Evolutionary conservation across 2,329 filamentous ascomycete genomes (phyloP).

Genomic region (Fusarium compactum): DNA sequence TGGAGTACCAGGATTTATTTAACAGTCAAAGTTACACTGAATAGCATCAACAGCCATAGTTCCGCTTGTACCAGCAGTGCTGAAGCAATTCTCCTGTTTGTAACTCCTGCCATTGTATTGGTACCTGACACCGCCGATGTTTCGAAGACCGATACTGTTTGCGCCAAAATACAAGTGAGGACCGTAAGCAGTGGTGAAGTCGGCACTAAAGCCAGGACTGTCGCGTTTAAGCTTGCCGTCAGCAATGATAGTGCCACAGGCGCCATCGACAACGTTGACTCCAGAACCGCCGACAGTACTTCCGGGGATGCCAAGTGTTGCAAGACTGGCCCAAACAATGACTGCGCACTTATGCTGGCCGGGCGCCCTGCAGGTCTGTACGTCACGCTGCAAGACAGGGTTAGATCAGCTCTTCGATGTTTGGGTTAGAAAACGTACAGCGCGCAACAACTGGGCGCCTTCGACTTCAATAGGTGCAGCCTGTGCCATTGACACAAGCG

Average conservation of each 20-base stretch:
- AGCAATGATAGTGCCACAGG: neutral
- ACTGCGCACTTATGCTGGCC: neutral
- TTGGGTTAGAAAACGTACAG: neutral
- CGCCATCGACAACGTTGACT: neutral
- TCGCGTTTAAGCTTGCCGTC: neutral
- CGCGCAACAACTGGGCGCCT: neutral
- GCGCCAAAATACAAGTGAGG: neutral
- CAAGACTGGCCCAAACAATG: neutral
- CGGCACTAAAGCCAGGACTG: neutral
- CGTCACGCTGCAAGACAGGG: neutral
- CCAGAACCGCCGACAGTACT: neutral
- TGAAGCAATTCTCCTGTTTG: neutral
- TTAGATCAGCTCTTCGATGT: neutral
- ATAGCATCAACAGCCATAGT: neutral
- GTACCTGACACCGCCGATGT: neutral
- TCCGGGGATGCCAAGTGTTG: neutral
- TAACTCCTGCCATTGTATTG: neutral
- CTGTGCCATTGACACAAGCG: neutral
- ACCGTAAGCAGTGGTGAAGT: neutral
- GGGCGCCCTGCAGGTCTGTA: neutral
- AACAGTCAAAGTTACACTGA: neutral
- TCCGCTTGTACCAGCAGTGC: neutral
- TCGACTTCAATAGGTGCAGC: neutral
- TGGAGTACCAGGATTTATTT: accelerated
- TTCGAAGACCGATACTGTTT: neutral